Conservation (phyloP, 1,284 basidiomycete genomes). For the Golubevia pallescens region DNA sequence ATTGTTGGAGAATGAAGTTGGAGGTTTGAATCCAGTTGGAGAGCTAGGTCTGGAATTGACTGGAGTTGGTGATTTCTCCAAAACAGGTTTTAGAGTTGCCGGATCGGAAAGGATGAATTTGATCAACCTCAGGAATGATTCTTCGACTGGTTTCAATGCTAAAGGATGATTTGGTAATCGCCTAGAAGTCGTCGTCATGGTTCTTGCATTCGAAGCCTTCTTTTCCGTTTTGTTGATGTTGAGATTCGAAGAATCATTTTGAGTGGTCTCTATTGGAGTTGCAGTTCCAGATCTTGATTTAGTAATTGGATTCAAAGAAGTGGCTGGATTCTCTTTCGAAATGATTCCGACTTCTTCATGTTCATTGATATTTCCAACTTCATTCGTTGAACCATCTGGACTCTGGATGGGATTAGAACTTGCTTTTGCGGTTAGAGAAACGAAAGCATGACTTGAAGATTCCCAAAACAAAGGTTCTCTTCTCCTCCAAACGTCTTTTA, state of each 20-base stretch:
- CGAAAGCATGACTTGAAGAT: conserved; percentile 7
- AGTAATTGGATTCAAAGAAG: background rate
- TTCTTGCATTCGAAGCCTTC: background rate
- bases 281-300: background rate
- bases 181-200: background rate
- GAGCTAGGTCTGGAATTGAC: background rate
- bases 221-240: background rate
- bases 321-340: background rate
- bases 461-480: conserved; percentile 11
- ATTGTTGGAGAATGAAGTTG: background rate
- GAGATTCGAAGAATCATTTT: background rate
- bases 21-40: background rate
- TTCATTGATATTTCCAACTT: too few species aligned
- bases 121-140: conserved; percentile 13
- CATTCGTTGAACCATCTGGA: too few species aligned
- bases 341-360: background rate
- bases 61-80: background rate
- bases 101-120: conserved; percentile 9
- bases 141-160: conserved; percentile 12
- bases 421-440: conserved; percentile 6
- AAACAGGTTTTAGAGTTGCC: background rate
- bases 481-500: conserved; percentile 3
- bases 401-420: background rate
- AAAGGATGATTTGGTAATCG: conserved; percentile 10
- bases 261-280: too few species aligned